These are phyloP conservation scores for Venturia effusa DNA, from an alignment of 2,329 filamentous ascomycete genomes.

Conservation along the genomic window DNA sequence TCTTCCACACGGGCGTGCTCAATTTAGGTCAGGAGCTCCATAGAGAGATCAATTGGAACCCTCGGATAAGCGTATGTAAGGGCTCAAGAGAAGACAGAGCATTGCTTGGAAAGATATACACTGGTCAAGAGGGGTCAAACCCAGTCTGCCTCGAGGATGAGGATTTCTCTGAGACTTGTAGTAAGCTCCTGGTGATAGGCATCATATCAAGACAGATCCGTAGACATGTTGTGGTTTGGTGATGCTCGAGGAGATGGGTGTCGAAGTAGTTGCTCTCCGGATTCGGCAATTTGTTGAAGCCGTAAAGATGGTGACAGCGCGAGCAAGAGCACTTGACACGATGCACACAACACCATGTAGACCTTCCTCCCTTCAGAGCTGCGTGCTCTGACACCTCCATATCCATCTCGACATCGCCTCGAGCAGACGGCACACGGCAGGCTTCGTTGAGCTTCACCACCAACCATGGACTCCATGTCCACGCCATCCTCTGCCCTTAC, in stretches of 20 bases:
- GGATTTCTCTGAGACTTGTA: no score
- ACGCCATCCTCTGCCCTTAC: constrained; percentile 16
- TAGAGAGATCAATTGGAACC: no score
- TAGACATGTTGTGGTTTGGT: background rate
- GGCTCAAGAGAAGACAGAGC: no score
- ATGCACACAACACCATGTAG: background rate
- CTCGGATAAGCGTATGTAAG: no score
- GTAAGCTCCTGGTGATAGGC: no score
- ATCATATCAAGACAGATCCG: background rate
- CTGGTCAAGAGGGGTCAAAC: no score
- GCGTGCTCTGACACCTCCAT: background rate
- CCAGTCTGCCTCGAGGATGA: no score
- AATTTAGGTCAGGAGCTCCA: no score
- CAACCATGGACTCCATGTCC: constrained; percentile 5
- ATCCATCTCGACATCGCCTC: background rate
- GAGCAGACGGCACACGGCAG: background rate
- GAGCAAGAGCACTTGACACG: background rate
- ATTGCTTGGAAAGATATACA: no score
- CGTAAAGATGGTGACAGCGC: background rate
- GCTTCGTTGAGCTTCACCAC: background rate
- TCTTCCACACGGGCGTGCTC: no score
- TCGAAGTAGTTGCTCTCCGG: background rate
- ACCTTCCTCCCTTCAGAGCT: background rate
- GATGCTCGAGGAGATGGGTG: background rate
- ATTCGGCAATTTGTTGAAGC: background rate